Conservation (phyloP, 371 early-diverging fungal genomes). For the Rhizopus delemar region DNA sequence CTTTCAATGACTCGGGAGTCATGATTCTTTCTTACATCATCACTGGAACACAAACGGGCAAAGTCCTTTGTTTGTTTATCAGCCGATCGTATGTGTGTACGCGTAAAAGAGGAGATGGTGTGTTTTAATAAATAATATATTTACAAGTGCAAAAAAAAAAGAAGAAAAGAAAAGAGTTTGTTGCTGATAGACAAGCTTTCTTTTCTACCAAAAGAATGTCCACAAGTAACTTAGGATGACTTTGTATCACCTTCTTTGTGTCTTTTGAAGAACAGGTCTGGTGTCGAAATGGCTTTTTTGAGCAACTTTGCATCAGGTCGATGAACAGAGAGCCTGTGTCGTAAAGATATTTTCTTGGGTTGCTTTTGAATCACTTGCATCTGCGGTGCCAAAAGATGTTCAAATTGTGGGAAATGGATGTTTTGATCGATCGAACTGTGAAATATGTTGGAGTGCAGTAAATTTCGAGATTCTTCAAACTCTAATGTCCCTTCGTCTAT, state of each 20-base stretch:
- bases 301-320: background rate
- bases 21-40: too few species aligned
- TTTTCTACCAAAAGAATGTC: too few species aligned
- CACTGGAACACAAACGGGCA: too few species aligned
- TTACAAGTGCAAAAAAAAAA: too few species aligned
- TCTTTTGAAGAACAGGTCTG: background rate
- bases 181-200: too few species aligned
- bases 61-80: too few species aligned
- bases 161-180: too few species aligned
- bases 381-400: background rate
- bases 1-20: too few species aligned
- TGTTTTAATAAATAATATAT: too few species aligned
- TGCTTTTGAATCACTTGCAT: background rate
- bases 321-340: background rate
- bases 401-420: background rate
- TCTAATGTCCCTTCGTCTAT: background rate
- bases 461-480: background rate
- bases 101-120: too few species aligned
- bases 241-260: background rate
- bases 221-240: background rate
- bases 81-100: too few species aligned
- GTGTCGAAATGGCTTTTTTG: background rate
- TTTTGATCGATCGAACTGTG: background rate
- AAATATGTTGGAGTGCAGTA: background rate
- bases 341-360: background rate